A percentile compares a stretch with the other conserved stretches of the same genome.
Conservation (phyloP, 192 early-diverging fungal species). For the Obelidium mucronatum region DNA sequence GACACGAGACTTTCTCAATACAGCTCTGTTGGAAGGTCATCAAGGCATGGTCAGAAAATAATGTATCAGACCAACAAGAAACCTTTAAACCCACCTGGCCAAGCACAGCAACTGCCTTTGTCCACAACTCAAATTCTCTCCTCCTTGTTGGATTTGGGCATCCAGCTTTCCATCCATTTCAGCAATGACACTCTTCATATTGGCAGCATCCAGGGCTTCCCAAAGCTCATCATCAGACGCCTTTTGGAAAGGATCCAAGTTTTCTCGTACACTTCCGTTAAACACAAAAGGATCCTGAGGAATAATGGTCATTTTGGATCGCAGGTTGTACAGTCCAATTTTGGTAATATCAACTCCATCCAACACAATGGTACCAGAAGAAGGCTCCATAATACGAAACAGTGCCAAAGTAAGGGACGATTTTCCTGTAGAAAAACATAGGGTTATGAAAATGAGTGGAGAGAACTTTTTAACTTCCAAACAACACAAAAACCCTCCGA, state of each 20-base stretch:
- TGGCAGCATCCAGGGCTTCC: conserved; percentile 61
- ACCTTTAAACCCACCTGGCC: conserved; percentile 53
- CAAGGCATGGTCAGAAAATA: conserved; percentile 11
- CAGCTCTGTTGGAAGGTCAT: conserved; percentile 54
- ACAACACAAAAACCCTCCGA: conserved; percentile 6
- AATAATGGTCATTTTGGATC: conserved; percentile 78
- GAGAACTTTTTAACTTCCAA: too few species aligned
- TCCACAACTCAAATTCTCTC: conserved; percentile 75
- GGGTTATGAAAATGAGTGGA: too few species aligned
- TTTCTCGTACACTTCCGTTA: conserved; percentile 37
- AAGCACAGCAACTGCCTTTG: conserved; percentile 86
- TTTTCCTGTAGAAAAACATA: conserved; percentile 79
- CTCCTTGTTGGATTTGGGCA: conserved; percentile 69
- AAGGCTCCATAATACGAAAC: conserved; percentile 82
- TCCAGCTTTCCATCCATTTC: conserved; percentile 45
- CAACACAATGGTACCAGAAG: conserved; percentile 69
- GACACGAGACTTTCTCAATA: conserved; percentile 73
- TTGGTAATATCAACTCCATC: conserved; percentile 76
- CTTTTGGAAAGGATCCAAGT: conserved; percentile 9
- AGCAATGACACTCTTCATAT: conserved; percentile 38
- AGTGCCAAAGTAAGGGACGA: conserved; percentile 76
- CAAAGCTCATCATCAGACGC: conserved; percentile 63
- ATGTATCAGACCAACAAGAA: conserved; percentile 25
- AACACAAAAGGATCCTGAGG: conserved; percentile 76
- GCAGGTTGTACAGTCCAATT: conserved; percentile 76